A percentile compares a stretch with the other conserved stretches of the same genome.
These are phyloP conservation scores for Mycena pura DNA, from an alignment of 768 basidiomycete species.

Conservation along the genomic window DNA sequence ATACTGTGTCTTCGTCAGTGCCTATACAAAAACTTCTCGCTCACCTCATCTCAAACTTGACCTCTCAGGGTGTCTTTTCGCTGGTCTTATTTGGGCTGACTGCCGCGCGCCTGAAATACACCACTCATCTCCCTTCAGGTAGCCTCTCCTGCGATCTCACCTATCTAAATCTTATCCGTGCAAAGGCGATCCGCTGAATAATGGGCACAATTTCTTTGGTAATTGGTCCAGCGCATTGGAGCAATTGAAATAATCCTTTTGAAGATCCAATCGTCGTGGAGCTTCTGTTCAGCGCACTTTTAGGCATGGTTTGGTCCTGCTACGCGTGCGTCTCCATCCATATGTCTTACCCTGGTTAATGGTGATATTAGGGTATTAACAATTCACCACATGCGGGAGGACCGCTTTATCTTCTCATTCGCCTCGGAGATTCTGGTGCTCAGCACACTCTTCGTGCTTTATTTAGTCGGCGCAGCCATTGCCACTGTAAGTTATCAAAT, in stretches of 20 bases:
- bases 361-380: not conserved
- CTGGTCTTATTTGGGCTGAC: constrained; percentile 49
- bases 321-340: constrained; percentile 53
- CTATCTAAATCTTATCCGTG: too few relatives aligned
- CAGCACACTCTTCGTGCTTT: constrained; percentile 63
- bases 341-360: not conserved
- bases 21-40: not conserved
- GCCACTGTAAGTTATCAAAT: constrained; percentile 54
- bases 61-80: constrained; percentile 20
- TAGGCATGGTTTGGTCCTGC: constrained; percentile 58
- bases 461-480: constrained; percentile 68
- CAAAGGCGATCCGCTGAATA: constrained; percentile 62
- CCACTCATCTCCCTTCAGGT: constrained; percentile 49
- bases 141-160: too few relatives aligned
- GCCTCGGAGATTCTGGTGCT: constrained; percentile 55
- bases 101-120: constrained; percentile 68
- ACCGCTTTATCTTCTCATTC: constrained; percentile 52
- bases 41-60: too few relatives aligned
- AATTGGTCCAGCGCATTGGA: not conserved
- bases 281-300: constrained; percentile 57
- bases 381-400: constrained; percentile 44
- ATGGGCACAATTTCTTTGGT: constrained; percentile 65
- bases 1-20: constrained; percentile 25
- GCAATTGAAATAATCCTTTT: too few relatives aligned
- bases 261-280: constrained; percentile 68